Evolutionary conservation across 2,329 filamentous ascomycete species (phyloP), one percentile per base, ranked within the genome.

Genomic region (Ophiocordyceps camponoti-saundersi): DNA sequence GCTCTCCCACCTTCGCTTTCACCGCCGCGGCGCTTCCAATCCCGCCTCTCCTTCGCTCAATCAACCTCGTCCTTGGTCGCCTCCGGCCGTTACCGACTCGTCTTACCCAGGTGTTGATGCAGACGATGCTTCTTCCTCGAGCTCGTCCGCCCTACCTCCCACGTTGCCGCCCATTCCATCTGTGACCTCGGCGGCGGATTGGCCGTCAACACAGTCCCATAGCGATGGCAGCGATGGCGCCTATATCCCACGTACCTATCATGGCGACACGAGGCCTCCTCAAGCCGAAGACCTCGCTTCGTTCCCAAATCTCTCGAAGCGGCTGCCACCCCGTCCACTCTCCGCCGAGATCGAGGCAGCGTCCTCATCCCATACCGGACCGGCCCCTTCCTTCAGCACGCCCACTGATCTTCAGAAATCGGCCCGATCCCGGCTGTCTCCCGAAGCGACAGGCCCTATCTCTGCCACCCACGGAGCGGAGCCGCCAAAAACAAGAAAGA

Each of bases 1-100:
- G 71, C 64, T 73, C 46, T 72, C 70, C 52, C 68, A 72, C 60
- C 65, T 77, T 44, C 72, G 73, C 55, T 77, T 78, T 61, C 74
- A 77, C 55, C 71, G 74, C 54, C 71, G 73, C 55, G 72, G 66
- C 44, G 67, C 68, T 53, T 77, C 73, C 47, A 74, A 70, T 61
- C 73, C 74, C 50, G 65, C 69, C 22, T 76, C 74, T 32, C 73
- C 75, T 6, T 57, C 66, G 23, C 65, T 68, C 46, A 72, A 77
- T 48, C 69, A 67, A 48, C 57, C 65, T 39, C 69, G 41, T 3
- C 50, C 67, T 53, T 63, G 51, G 53, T 68, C 61, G 48, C 58
- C 61, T 50, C 48, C 57, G 44, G 55, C 51, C 52, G 63, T 61
- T 42, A 63, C 68, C 41, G 61, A 66, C 49, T 63, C 26, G 26